These are phyloP conservation scores for Candida andamanensis DNA, from an alignment of 805 yeast genomes.

Conservation along the genomic window DNA sequence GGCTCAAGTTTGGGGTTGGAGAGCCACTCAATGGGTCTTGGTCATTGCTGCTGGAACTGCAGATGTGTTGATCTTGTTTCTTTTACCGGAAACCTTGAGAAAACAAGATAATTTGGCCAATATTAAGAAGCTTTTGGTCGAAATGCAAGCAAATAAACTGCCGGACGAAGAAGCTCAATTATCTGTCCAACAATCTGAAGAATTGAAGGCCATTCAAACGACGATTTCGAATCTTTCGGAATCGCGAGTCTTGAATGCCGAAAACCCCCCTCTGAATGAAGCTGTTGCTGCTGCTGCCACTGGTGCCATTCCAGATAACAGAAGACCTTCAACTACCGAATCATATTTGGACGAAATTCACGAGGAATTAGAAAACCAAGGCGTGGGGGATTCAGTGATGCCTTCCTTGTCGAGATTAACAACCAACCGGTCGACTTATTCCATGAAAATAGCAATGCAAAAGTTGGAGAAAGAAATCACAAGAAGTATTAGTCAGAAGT, in stretches of 20 bases:
- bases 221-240: too few relatives aligned
- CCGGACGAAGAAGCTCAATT: constrained; percentile 3
- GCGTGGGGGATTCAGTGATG: constrained; percentile 35
- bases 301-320: too few relatives aligned
- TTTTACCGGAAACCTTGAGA: constrained; percentile 77
- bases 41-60: constrained; percentile 60
- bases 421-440: constrained; percentile 29
- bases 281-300: too few relatives aligned
- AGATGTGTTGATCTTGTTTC: constrained; percentile 44
- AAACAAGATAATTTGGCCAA: constrained; percentile 55
- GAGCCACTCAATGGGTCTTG: constrained; percentile 84
- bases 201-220: neutral
- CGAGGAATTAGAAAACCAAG: constrained; percentile 13
- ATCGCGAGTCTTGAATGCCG: too few relatives aligned
- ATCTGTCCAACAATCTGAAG: neutral
- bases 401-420: constrained; percentile 34
- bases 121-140: constrained; percentile 38
- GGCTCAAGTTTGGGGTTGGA: constrained; percentile 72
- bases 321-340: too few relatives aligned
- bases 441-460: constrained; percentile 21
- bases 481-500: constrained; percentile 3
- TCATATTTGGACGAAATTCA: neutral
- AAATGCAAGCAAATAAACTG: constrained; percentile 2
- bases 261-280: too few relatives aligned
- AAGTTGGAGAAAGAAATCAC: constrained; percentile 12